Percentiles rank a stretch among this genome's conserved stretches.
Conservation (phyloP, 2,329 filamentous ascomycete genomes). For the Cryphonectria nitschkei region DNA sequence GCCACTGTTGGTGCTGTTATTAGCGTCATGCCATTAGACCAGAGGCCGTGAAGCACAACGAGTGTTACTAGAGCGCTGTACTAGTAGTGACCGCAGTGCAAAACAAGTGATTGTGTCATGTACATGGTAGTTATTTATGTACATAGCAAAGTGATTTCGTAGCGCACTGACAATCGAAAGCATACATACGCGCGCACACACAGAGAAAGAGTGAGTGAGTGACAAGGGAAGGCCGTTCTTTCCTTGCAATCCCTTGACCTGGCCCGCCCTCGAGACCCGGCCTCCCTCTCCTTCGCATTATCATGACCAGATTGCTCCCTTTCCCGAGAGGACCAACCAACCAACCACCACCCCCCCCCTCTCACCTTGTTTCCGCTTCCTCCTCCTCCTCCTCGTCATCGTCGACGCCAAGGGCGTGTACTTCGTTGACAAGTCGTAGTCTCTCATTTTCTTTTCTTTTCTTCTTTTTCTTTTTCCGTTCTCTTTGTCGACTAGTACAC, state of each 20-base stretch:
- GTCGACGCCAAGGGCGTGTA: conserved; percentile 15
- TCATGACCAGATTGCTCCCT: conserved; percentile 5
- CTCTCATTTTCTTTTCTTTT: not conserved
- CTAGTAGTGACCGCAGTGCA: too few relatives aligned
- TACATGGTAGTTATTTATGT: not conserved
- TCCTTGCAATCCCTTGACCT: conserved; percentile 5
- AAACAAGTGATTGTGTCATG: not conserved
- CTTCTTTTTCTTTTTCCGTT: not conserved
- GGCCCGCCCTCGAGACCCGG: conserved; percentile 10
- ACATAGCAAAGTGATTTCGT: not conserved
- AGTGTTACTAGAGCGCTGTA: not conserved
- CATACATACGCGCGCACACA: too few relatives aligned
- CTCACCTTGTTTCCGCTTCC: not conserved
- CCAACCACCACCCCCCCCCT: too few relatives aligned
- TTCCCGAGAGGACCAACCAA: not conserved
- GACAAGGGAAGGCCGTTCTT: conserved; percentile 7
- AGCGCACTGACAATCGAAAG: not conserved
- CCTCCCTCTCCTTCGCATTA: conserved; percentile 7
- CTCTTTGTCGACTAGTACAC: not conserved
- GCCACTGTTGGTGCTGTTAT: not conserved
- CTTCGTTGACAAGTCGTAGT: not conserved
- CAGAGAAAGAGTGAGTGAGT: not conserved
- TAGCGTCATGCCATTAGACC: not conserved
- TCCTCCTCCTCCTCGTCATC: not conserved
- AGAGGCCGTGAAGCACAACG: not conserved